Base-by-base conservation (phyloP, 306 rosid genomes). In the Canavalia ensiformis region DNA sequence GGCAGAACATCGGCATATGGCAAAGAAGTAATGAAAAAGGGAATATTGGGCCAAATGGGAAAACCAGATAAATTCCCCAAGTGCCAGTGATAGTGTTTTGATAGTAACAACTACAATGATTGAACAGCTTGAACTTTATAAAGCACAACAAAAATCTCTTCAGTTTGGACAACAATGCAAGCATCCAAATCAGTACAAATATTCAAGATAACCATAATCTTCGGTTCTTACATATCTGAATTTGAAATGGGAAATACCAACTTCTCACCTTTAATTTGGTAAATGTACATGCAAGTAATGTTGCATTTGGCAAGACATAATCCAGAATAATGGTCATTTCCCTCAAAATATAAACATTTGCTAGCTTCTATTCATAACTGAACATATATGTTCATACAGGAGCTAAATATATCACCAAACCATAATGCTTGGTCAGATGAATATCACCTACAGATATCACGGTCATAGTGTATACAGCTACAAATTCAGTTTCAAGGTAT, bases 41-140 rank as follows among this genome's bases (percentile, higher is more conserved):
- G 0, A 31, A 54, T 4, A 44, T 1, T 46, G 35, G 63, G 58
- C 6, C 28, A 44, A 41, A 54, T 63, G 25, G 29, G 57, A 79
- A 79, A 58, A 68, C 45, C 56, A 75, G 42, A 52, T 49, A 12
- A 60, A 41, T 49, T 58, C 57, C 72, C 37, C 25, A 35, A 50
- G 33, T 50, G 56, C 30, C 28, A 68, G 70, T 34, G 42, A 79
- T 50, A 71, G 28, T 71, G 33, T 13, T 28, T 35, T 35, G 70
- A 59, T 69, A 46, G 56, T 33, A 31, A 5, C 51, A 51, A 8
- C 68, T n/a, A 33, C 41, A 45, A 31, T 29, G 41, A n/a, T 44
- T 13, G 1, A 65, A 54, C 11, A 55, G 1, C 52, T 52, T 42
- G 7, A 81, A 51, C 30, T 65, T 74, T 66, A 33, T 31, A 74